Evolutionary conservation across 176 grass and related monocot genomes (phyloP).

Genomic region (Musa acuminata): DNA sequence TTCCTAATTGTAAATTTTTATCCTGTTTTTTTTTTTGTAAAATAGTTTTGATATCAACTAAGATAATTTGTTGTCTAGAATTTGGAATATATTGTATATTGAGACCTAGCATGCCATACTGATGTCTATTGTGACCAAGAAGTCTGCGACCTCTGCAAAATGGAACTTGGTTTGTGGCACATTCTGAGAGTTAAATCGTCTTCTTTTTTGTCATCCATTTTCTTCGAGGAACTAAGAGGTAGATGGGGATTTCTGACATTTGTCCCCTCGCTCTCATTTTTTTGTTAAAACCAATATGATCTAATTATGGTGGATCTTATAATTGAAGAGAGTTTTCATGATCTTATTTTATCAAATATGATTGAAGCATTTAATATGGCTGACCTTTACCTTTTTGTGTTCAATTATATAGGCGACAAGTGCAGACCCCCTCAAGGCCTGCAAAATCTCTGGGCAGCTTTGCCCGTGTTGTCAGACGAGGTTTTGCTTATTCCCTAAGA

Average conservation of each 20-base stretch:
- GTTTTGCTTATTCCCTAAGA: not conserved
- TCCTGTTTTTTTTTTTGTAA: not conserved
- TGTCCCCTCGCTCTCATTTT: not conserved
- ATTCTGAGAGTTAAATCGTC: too few species aligned
- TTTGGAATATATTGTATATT: not conserved
- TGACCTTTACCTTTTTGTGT: not conserved
- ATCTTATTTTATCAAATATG: not conserved
- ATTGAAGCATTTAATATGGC: not conserved
- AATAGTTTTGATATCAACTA: not conserved
- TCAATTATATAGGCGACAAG: not conserved
- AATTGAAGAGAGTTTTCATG: too few species aligned
- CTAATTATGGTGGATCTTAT: not conserved
- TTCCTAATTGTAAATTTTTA: not conserved
- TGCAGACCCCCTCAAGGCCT: not conserved
- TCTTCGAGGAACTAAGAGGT: too few species aligned
- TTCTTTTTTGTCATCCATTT: too few species aligned
- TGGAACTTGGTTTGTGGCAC: too few species aligned
- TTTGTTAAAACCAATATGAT: not conserved
- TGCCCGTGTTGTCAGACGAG: conserved; percentile 3
- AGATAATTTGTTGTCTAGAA: not conserved
- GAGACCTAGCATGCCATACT: not conserved
- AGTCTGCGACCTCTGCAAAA: too few species aligned
- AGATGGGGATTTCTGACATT: not conserved
- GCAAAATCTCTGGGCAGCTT: conserved; percentile 1
- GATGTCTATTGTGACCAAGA: too few species aligned